Evolutionary conservation across 2,329 filamentous ascomycete genomes (phyloP), one percentile per base, ranked within the genome.

Genomic region (Ilyonectria sp.): DNA sequence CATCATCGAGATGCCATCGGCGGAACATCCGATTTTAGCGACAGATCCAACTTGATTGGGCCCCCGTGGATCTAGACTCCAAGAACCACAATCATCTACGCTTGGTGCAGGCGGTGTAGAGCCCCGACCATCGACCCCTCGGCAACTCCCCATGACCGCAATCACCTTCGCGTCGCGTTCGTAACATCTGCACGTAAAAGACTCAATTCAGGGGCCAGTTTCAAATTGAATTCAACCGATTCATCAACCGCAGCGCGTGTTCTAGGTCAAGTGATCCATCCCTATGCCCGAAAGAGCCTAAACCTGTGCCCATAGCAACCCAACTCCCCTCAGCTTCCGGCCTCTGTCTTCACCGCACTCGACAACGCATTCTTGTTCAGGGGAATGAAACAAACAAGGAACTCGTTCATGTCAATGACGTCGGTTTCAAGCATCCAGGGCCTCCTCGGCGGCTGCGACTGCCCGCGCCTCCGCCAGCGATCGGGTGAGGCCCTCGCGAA

Each of bases 401-500:
- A 7, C 31, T 11, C 44, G 11, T 11, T 35, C 35, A 17, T 19
- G 26, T 2, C 11, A 6, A 40, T 23, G 21, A 29, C 53, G 23
- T 21, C 60, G 55, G 55, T 26, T 46, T 72, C 63, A 74, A 21
- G 56, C 55, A 4, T 75, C 71, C 17, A 77, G 67, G 5, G 73
- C 67, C 43, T 69, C 68, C 46, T 76, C 72, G 3, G 71, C 70
- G n/a, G 75, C 75, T 33, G 73, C 75, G 6, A 71, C 65, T 7
- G 69, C 73, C 7, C 74, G 73, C 15, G 71, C 70, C 47, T 75
- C 73, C n/a, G 71, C 65, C 4, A 69, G 60, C 6, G 78, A 74
- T 54, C 75, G 69, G 11, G 76, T 78, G 31, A 83, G 68, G 40
- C 78, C 79, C 75, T 88, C 86, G 23, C 86, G 85, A 73, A 87